Evolutionary conservation across 1,284 basidiomycete genomes (phyloP).

Genomic region (Boletus calvinii): DNA sequence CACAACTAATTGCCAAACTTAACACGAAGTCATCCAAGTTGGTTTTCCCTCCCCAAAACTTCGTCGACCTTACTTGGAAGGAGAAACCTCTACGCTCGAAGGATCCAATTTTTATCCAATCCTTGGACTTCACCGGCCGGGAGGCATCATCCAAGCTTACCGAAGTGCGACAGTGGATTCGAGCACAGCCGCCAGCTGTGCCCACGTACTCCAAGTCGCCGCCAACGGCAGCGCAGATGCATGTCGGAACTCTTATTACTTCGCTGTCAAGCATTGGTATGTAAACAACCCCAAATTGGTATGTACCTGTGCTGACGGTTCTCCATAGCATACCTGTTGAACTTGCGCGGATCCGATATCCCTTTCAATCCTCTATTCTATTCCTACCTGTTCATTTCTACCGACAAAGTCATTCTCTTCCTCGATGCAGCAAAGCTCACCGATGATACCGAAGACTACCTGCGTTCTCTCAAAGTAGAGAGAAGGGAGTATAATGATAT

Average conservation of each 20-base stretch:
- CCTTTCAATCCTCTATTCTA: conserved; percentile 88
- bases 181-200: conserved; percentile 54
- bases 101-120: conserved; percentile 74
- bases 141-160: conserved; percentile 59
- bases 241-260: conserved; percentile 65
- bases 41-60: conserved; percentile 73
- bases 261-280: conserved; percentile 62
- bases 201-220: conserved; percentile 59
- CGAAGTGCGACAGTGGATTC: conserved; percentile 63
- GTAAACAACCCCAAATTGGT: conserved; percentile 18
- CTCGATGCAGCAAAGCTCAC: conserved; percentile 63
- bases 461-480: conserved; percentile 58
- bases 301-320: conserved; percentile 11
- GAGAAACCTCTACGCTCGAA: conserved; percentile 68
- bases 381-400: conserved; percentile 75
- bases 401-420: conserved; percentile 64
- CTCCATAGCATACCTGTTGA: conserved; percentile 22
- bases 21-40: conserved; percentile 55
- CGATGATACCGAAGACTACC: conserved; percentile 53
- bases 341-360: conserved; percentile 78
- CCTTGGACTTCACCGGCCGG: conserved; percentile 70
- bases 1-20: conserved; percentile 57
- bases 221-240: conserved; percentile 60
- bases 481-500: conserved; percentile 75
- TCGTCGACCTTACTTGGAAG: conserved; percentile 85